Base-by-base conservation (phyloP, 2,329 filamentous ascomycete genomes). In the Stenocarpella maydis region DNA sequence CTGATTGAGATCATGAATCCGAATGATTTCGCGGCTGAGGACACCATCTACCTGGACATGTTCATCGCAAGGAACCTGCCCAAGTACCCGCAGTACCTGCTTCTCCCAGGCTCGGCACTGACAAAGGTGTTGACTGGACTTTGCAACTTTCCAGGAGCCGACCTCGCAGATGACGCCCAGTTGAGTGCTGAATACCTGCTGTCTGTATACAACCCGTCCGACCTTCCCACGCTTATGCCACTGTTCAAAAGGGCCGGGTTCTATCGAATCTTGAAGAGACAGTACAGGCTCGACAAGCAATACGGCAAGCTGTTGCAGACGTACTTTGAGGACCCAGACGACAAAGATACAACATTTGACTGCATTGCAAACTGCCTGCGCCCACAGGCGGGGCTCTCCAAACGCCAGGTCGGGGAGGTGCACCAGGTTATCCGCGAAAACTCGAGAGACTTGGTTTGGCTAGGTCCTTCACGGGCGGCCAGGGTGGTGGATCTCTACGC, bases 31-130 rank as follows among this genome's bases (percentile, higher is more conserved):
- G 87, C 90, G 0, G 81, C 90, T 0, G 89, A 92, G 71, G 94
- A 98, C 76, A 95, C 92, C 15, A 93, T 99, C 68, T 99, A 97
- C 79, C 87, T 99, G 53, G 94, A 99, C 80, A 99, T 99, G 94
- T 99, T 99, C 77, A 92, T 99, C 77, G 95, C 96, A 21, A 90
- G 96, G 68, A 99, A 97, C 77, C 82, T 99, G 61, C 93, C 97
- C 4, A 99, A 99, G 78, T 99, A 97, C 76, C 94, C 95, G 1
- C 95, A 98, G 77, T 98, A 98, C 76, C 90, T 99, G 63, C 87
- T 98, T 14, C 88, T 99, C 55, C 92, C 95, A 0, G 96, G 95
- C 21, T 94, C 93, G 2, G 92, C 92, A 1, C 85, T 99, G 0
- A 93, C 94, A 70, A 90, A 90, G 70, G 91, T 98, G 12, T 85